Conservation (phyloP, 2,329 filamentous ascomycete genomes). For the Hypoxylon sp. region DNA sequence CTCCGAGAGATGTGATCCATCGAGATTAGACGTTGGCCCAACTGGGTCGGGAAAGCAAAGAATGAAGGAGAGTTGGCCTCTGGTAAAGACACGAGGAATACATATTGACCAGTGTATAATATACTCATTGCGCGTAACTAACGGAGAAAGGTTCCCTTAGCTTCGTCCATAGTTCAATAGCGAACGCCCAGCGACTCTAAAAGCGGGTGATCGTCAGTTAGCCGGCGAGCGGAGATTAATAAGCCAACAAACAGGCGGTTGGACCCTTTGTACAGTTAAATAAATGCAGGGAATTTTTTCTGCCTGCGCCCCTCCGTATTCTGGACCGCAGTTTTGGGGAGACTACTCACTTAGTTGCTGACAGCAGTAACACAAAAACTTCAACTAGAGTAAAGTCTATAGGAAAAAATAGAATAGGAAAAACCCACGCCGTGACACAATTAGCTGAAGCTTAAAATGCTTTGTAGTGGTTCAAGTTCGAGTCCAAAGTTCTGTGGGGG, state of each 20-base stretch:
- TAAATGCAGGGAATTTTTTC: background rate
- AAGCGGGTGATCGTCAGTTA: constrained; percentile 27
- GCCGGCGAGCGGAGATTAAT: constrained; percentile 26
- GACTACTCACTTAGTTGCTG: constrained; percentile 10
- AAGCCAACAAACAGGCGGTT: constrained; percentile 22
- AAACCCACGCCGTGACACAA: constrained; percentile 14
- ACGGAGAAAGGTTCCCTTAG: constrained; percentile 15
- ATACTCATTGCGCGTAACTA: constrained; percentile 36
- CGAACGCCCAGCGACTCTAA: constrained; percentile 14
- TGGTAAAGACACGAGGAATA: constrained; percentile 25
- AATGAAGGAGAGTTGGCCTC: constrained; percentile 24
- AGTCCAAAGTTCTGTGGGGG: constrained; percentile 29
- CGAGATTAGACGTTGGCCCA: constrained; percentile 13
- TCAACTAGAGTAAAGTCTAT: constrained; percentile 17
- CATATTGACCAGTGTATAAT: constrained; percentile 34
- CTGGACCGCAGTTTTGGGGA: background rate
- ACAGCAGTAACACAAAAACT: constrained; percentile 19
- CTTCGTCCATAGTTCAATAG: constrained; percentile 24
- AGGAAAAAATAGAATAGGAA: constrained; percentile 12
- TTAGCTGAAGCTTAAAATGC: constrained; percentile 15
- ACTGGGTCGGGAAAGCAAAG: constrained; percentile 12
- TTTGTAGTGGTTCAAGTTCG: background rate
- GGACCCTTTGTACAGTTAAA: constrained; percentile 10
- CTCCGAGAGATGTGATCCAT: constrained; percentile 45
- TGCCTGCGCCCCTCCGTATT: background rate